Conservation (phyloP, 495 filamentous ascomycete genomes). For the Trypethelium eluteriae region DNA sequence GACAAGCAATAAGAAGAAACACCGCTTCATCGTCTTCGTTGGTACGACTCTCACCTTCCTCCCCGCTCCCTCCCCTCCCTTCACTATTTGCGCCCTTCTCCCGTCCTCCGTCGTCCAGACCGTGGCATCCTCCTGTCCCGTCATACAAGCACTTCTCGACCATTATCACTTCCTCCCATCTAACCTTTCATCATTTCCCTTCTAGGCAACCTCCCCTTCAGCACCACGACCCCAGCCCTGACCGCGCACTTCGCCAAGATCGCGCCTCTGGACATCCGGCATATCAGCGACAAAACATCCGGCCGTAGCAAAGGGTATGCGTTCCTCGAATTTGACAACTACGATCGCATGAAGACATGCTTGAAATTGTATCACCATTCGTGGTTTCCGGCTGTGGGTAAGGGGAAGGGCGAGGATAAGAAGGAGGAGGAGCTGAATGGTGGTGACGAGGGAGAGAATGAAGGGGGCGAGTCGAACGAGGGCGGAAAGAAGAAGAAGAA, state of each 20-base stretch:
- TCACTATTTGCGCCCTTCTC: neutral
- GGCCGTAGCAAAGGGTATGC: conserved; percentile 74
- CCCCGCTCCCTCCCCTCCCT: neutral
- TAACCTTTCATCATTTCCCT: neutral
- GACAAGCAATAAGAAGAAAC: neutral
- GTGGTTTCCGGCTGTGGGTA: conserved; percentile 44
- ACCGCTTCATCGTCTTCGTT: conserved; percentile 26
- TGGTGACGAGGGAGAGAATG: neutral
- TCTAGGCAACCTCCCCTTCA: conserved; percentile 79
- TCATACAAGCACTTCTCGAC: neutral
- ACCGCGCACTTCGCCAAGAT: conserved; percentile 69
- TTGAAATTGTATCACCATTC: conserved; percentile 83
- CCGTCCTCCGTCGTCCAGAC: neutral
- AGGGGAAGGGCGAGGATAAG: conserved; percentile 4
- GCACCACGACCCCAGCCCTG: conserved; percentile 59
- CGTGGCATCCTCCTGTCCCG: neutral
- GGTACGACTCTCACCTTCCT: neutral
- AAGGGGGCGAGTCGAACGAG: neutral
- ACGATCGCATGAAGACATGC: conserved; percentile 89
- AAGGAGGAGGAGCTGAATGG: conserved; percentile 4
- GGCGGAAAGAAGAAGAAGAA: conserved; percentile 13
- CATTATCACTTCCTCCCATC: neutral
- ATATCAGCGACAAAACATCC: conserved; percentile 62
- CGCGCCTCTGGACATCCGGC: conserved; percentile 62
- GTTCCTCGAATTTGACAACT: conserved; percentile 86